Conservation (phyloP, 495 filamentous ascomycete species). For the Neurospora pannonica region DNA sequence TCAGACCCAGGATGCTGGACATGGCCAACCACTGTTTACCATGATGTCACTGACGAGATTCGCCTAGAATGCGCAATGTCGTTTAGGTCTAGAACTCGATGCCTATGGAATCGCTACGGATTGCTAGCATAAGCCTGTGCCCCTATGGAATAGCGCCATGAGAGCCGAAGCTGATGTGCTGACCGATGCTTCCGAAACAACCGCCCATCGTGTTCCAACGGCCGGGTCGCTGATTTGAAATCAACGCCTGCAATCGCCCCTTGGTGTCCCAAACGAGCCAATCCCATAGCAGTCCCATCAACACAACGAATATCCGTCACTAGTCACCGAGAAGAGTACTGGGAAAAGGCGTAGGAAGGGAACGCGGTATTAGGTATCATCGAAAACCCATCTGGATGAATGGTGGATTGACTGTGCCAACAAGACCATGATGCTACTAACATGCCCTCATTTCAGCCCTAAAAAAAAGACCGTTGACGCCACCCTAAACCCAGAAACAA, state of each 20-base stretch:
- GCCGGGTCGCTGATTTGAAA: background rate
- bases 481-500: slow-evolving; percentile 27
- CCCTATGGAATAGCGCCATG: background rate
- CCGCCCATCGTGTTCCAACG: background rate
- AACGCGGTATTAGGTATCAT: background rate
- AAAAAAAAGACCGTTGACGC: slow-evolving; percentile 25
- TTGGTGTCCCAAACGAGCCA: background rate
- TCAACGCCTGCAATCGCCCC: background rate
- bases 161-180: background rate
- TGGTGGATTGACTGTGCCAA: slow-evolving; percentile 25
- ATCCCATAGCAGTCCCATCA: background rate
- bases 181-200: background rate
- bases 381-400: slow-evolving; percentile 13
- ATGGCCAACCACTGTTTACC: background rate
- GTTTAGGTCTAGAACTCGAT: background rate
- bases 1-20: background rate
- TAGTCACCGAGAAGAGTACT: background rate
- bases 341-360: background rate
- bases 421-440: slow-evolving; percentile 19
- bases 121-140: background rate
- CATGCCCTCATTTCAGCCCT: slow-evolving; percentile 24
- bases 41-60: background rate
- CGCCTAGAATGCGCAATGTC: background rate
- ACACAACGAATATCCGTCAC: background rate
- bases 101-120: background rate